These are phyloP conservation scores for Hsuehochloa calcarea DNA, from an alignment of 176 grass and related monocot genomes.

Conservation along the genomic window DNA sequence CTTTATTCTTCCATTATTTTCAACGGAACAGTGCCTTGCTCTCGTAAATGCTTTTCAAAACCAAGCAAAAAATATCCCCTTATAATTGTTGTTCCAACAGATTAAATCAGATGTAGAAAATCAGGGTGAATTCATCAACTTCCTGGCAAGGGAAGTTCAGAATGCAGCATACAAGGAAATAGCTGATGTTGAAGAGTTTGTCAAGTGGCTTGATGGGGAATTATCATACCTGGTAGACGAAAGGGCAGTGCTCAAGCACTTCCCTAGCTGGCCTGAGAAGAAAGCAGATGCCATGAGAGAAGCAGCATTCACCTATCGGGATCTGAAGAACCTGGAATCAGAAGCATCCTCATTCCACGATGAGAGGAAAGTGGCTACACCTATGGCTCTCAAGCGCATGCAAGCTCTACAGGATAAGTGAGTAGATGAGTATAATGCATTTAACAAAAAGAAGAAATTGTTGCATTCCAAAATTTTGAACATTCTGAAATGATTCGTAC, in stretches of 20 bases:
- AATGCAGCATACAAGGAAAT: conserved; percentile 84
- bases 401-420: conserved; percentile 95
- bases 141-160: conserved; percentile 72
- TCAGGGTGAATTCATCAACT: conserved; percentile 83
- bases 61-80: background rate
- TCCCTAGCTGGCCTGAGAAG: conserved; percentile 88
- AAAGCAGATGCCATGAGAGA: conserved; percentile 99
- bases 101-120: conserved; percentile 98
- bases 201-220: conserved; percentile 97
- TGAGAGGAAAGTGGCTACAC: conserved; percentile 63
- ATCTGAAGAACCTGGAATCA: conserved; percentile 81
- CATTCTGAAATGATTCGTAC: background rate
- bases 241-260: conserved; percentile 97
- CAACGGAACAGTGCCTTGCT: conserved; percentile 8
- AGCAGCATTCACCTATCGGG: conserved; percentile 78
- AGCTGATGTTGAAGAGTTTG: conserved; percentile 84
- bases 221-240: conserved; percentile 97
- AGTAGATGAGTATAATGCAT: conserved; percentile 34
- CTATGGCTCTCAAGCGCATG: conserved; percentile 70
- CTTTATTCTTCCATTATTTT: conserved; percentile 22
- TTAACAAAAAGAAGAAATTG: conserved; percentile 10
- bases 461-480: background rate
- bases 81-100: conserved; percentile 49
- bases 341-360: conserved; percentile 78
- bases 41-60: conserved; percentile 20